phyloP scores from a whole-genome alignment of 2,329 filamentous ascomycete genomes.

The Verruconis gallopava region DNA sequence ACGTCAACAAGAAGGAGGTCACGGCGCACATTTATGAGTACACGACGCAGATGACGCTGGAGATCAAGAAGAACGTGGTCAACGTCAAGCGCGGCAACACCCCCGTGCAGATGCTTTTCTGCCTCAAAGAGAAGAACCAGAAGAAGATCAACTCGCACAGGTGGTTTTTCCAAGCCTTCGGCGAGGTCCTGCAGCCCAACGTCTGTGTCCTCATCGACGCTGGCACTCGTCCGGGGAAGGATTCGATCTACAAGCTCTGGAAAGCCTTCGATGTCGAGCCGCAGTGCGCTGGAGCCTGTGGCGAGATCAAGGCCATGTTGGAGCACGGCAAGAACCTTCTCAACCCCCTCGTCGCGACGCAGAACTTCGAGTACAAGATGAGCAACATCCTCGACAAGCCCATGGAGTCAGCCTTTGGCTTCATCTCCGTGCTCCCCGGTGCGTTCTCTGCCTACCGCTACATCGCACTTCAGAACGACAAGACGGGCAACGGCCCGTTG shows the following conservation, averaged over 20 bases:
- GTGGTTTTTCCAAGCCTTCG: slow-evolving; percentile 99
- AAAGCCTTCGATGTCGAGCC: slow-evolving; percentile 96
- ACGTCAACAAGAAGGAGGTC: slow-evolving; percentile 92
- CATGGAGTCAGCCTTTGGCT: slow-evolving; percentile 91
- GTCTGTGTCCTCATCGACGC: slow-evolving; percentile 95
- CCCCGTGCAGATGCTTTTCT: slow-evolving; percentile 94
- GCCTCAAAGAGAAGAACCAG: slow-evolving; percentile 97
- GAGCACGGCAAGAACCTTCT: slow-evolving; percentile 74
- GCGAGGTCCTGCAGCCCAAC: slow-evolving; percentile 80
- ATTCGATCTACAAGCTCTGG: slow-evolving; percentile 96
- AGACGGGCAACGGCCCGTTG: slow-evolving; percentile 79
- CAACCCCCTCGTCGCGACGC: slow-evolving; percentile 87
- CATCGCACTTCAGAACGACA: slow-evolving; percentile 89
- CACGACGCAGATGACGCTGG: slow-evolving; percentile 72
- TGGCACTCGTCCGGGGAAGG: slow-evolving; percentile 83
- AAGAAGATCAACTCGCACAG: slow-evolving; percentile 99
- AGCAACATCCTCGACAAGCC: slow-evolving; percentile 98
- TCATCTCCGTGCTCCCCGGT: slow-evolving; percentile 91
- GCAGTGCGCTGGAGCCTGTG: slow-evolving; percentile 93
- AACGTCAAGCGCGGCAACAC: slow-evolving; percentile 70
- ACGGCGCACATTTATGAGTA: slow-evolving; percentile 96
- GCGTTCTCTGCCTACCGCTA: slow-evolving; percentile 98
- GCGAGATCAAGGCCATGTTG: slow-evolving; percentile 98
- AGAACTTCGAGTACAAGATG: slow-evolving; percentile 99
- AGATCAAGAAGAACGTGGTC: slow-evolving; percentile 83